phyloP scores from a whole-genome alignment of 257 asterid genomes.

The Knoxia roxburghii region DNA sequence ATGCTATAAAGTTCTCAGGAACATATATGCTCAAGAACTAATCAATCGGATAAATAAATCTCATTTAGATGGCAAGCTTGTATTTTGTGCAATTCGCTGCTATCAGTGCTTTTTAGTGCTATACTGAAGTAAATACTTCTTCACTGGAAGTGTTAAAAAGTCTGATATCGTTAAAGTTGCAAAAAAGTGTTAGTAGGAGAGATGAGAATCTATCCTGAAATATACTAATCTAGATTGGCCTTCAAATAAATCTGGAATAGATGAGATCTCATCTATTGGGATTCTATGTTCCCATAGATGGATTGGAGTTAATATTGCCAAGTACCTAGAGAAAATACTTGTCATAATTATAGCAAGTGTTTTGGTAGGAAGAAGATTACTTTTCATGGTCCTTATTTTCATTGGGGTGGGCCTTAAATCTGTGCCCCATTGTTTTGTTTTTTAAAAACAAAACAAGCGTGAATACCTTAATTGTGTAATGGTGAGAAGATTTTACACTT shows the following conservation, averaged over 20 bases:
- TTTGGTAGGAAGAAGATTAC: neutral
- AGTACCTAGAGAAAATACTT: neutral
- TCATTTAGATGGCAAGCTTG: neutral
- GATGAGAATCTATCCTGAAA: neutral
- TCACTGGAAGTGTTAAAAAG: neutral
- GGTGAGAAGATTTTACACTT: neutral
- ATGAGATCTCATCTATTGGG: neutral
- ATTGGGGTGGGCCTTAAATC: neutral
- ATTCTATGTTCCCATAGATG: neutral
- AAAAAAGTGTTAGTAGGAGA: neutral
- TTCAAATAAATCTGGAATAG: neutral
- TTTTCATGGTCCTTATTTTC: neutral
- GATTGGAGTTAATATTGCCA: neutral
- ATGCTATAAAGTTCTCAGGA: neutral
- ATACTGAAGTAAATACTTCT: neutral
- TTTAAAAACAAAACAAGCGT: neutral
- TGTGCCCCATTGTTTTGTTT: too few relatives aligned
- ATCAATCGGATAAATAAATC: neutral
- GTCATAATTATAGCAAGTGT: too few relatives aligned
- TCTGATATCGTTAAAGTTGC: neutral
- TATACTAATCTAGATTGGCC: neutral
- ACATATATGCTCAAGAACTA: neutral
- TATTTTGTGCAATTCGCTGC: neutral
- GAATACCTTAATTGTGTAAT: neutral
- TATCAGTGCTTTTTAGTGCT: neutral